phyloP scores from a whole-genome alignment of 1,284 basidiomycete species.

The Ustilago bromivora region DNA sequence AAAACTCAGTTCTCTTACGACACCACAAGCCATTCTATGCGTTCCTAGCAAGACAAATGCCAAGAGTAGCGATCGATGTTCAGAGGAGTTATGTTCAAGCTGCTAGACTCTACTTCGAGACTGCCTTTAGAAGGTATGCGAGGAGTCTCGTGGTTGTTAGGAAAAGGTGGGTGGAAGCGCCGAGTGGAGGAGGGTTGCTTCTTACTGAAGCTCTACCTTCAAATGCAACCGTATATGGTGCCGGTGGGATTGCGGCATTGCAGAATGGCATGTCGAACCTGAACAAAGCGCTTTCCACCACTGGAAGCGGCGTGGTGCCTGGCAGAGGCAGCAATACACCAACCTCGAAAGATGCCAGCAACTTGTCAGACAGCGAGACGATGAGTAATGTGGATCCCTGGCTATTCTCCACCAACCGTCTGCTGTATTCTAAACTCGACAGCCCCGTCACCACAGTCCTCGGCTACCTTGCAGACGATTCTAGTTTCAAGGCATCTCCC shows the following conservation, averaged over 20 bases:
- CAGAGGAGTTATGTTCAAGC: constrained; percentile 87
- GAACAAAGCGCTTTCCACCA: not conserved
- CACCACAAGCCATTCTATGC: constrained; percentile 78
- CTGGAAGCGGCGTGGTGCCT: not conserved
- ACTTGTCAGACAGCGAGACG: constrained; percentile 12
- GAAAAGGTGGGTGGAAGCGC: constrained; percentile 49
- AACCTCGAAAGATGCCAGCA: constrained; percentile 5
- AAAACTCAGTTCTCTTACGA: constrained; percentile 86
- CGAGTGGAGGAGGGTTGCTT: not conserved
- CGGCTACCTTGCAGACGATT: constrained; percentile 65
- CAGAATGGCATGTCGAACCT: constrained; percentile 22
- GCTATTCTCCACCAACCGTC: constrained; percentile 36
- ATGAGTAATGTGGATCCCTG: constrained; percentile 37
- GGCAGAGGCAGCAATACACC: constrained; percentile 8
- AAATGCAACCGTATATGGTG: not conserved
- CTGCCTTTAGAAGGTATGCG: constrained; percentile 89
- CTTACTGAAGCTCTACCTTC: constrained; percentile 20
- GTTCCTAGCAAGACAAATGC: constrained; percentile 86
- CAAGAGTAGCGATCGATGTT: constrained; percentile 85
- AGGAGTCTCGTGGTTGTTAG: constrained; percentile 71
- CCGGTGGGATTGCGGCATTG: not conserved
- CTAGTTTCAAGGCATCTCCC: constrained; percentile 42
- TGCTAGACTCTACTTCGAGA: constrained; percentile 93
- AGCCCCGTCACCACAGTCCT: constrained; percentile 52
- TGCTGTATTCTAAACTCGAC: constrained; percentile 50